Base-by-base conservation (phyloP, 352 stramenopile species). In the Phytophthora colocasiae region DNA sequence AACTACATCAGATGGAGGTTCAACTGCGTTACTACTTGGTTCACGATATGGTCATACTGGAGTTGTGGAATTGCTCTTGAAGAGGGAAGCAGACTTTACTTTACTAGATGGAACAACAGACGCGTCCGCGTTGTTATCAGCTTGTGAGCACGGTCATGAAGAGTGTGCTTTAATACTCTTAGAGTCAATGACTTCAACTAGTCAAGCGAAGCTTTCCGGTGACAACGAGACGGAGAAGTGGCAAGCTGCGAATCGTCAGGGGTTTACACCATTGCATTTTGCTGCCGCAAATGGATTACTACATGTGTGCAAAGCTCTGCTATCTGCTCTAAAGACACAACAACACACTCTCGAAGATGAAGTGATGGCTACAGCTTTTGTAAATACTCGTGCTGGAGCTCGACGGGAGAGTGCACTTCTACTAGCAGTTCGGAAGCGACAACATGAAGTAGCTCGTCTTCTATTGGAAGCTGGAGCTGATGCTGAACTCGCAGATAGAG, bases 41-140 rank as follows among this genome's bases (percentile, higher is more conserved):
- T 87, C 89, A 6, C 91, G 96, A 73, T 97, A 96, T 58, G 97
- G 96, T 17, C 92, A 98, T 66, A 66, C 88, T n/a, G 80, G 82
- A 11, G 85, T 96, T 45, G 84, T 96, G 17, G 46, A 78, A n/a
- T 51, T 82, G 9, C 78, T 99, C 14, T 65, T 98, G 41, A 65
- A 77, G 40, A 63, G 72, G 44, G 58, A 67, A 3, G 82, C 82
- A 2, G 70, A 82, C 31, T 71, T 69, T 8, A 53, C 22, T 2
- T 63, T 75, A 24, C 56, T 67, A 8, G 84, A 93, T 41, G 48
- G 38, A 26, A 61, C 62, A 27, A 85, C 73, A 19, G 69, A 74
- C 8, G 82, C 71, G 38, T 81, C 88, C 43, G 77, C 84, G 14
- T 72, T 94, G 32, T 61, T 90, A 32, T 55, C 80, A 27, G 81